Percentiles rank a stretch among this genome's conserved stretches.
These are phyloP conservation scores for Colletotrichum sublineola DNA, from an alignment of 2,329 filamentous ascomycete genomes.

Conservation along the genomic window DNA sequence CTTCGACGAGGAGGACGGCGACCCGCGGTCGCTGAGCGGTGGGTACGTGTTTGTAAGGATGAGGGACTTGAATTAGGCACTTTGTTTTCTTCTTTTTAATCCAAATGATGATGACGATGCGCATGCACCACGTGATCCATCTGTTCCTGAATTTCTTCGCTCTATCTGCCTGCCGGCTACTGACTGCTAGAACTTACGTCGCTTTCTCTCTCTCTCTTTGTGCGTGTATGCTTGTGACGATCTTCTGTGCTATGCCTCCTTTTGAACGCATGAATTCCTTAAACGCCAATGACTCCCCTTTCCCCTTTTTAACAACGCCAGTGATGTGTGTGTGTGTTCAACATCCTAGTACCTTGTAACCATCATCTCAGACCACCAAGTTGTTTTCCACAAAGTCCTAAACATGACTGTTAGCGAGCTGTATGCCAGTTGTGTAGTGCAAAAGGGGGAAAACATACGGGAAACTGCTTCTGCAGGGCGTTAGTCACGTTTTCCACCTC, in stretches of 20 bases:
- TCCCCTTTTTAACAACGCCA: conserved; percentile 28
- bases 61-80: conserved; percentile 63
- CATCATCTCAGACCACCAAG: conserved; percentile 56
- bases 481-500: conserved; percentile 91
- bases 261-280: conserved; percentile 26
- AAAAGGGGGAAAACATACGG: conserved; percentile 59
- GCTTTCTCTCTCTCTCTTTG: not conserved
- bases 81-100: conserved; percentile 39
- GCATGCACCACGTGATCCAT: not conserved
- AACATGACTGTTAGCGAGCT: not conserved
- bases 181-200: not conserved
- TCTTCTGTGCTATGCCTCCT: conserved; percentile 37
- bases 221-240: not conserved
- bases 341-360: not conserved
- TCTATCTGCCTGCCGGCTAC: conserved; percentile 4
- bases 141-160: conserved; percentile 7
- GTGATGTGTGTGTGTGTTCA: conserved; percentile 10
- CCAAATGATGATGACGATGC: conserved; percentile 3
- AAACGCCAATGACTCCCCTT: conserved; percentile 30
- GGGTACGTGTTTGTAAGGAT: conserved; percentile 68
- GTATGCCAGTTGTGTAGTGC: not conserved
- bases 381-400: conserved; percentile 70
- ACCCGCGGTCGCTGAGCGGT: conserved; percentile 60
- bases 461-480: conserved; percentile 83
- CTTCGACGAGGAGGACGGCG: conserved; percentile 65